phyloP scores from a whole-genome alignment of 768 basidiomycete species.

The Exidia glandulosa region DNA sequence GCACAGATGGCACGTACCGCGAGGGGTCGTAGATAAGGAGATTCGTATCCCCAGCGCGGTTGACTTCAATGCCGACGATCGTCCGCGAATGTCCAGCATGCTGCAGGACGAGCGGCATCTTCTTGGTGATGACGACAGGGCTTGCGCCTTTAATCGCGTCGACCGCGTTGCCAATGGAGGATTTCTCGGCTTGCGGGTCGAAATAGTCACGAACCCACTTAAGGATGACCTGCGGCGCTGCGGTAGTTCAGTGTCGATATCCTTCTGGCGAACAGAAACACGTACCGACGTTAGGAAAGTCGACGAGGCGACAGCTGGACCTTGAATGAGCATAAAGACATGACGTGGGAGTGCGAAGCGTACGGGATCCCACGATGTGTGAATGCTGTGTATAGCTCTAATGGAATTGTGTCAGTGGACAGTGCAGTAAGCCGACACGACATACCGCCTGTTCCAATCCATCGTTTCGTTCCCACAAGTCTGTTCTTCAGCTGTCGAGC shows the following conservation, averaged over 20 bases:
- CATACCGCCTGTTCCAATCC: slow-evolving; percentile 76
- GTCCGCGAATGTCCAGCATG: slow-evolving; percentile 79
- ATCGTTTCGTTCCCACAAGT: slow-evolving; percentile 49
- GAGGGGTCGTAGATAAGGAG: slow-evolving; percentile 75
- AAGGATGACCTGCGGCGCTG: slow-evolving; percentile 39
- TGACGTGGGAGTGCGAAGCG: slow-evolving; percentile 17
- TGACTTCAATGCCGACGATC: slow-evolving; percentile 73
- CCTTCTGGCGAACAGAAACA: neutral
- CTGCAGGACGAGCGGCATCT: slow-evolving; percentile 60
- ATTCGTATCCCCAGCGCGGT: slow-evolving; percentile 42
- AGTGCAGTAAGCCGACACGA: too few relatives aligned
- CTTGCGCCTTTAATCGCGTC: slow-evolving; percentile 40
- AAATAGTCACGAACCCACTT: slow-evolving; percentile 78
- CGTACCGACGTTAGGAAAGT: slow-evolving; percentile 29
- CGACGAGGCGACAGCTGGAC: slow-evolving; percentile 47
- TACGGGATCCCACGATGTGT: slow-evolving; percentile 73
- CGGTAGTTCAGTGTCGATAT: neutral
- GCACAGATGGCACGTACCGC: slow-evolving; percentile 32
- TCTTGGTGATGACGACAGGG: slow-evolving; percentile 40
- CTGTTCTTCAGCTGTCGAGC: slow-evolving; percentile 43
- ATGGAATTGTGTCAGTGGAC: too few relatives aligned
- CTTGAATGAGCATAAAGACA: neutral
- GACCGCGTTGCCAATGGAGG: slow-evolving; percentile 25
- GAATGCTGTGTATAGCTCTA: slow-evolving; percentile 75
- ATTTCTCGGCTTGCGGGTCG: slow-evolving; percentile 12